Conservation (phyloP, 2,329 filamentous ascomycete genomes). For the Epichloe amarillans region DNA sequence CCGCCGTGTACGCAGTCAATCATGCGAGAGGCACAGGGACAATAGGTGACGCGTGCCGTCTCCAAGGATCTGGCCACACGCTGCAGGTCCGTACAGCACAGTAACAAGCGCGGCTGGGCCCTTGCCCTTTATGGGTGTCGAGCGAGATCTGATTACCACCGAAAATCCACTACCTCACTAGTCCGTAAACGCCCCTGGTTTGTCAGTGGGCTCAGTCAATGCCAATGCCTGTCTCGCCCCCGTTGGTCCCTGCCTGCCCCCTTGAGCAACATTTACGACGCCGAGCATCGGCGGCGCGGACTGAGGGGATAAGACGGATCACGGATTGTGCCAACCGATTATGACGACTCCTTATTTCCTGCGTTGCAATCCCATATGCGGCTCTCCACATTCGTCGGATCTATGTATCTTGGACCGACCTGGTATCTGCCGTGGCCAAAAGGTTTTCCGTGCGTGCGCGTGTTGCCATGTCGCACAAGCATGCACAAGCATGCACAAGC, state of each 20-base stretch:
- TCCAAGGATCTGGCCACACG: slow-evolving; percentile 6
- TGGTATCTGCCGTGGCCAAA: slow-evolving; percentile 7
- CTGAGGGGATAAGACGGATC: no score
- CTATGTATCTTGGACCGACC: slow-evolving; percentile 10
- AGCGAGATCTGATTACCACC: slow-evolving; percentile 8
- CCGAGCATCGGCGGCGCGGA: no score
- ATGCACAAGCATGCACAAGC: slow-evolving; percentile 1
- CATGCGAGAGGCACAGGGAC: no score
- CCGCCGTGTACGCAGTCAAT: background rate
- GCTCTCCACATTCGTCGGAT: slow-evolving; percentile 12
- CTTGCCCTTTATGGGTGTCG: slow-evolving; percentile 4
- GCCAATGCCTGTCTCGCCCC: background rate
- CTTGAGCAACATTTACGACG: no score
- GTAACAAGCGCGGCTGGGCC: background rate
- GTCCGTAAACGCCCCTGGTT: background rate
- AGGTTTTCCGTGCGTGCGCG: slow-evolving; percentile 5
- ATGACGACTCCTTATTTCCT: background rate
- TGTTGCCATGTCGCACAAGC: background rate
- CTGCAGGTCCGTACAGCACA: slow-evolving; percentile 3
- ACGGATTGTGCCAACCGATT: no score
- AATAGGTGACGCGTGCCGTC: no score
- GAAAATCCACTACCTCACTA: slow-evolving; percentile 4
- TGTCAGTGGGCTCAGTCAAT: background rate
- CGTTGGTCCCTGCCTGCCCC: no score
- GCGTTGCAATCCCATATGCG: slow-evolving; percentile 5